A percentile compares a stretch with the other conserved stretches of the same genome.
phyloP scores from a whole-genome alignment of 768 basidiomycete species.

The Xerocomus brunneocitrinus region DNA sequence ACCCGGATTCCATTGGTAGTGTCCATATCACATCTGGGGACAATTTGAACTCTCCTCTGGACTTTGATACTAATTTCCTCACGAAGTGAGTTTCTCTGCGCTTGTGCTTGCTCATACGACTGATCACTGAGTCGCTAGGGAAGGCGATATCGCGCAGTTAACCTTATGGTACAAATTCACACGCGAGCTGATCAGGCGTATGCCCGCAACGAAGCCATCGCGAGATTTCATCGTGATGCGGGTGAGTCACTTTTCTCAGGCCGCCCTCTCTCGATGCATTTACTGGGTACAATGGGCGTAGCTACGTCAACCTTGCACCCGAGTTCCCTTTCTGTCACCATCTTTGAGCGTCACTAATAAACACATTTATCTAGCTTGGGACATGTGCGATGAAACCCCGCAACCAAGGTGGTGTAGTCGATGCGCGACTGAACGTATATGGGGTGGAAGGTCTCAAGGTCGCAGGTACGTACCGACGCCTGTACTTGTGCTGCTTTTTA shows the following conservation, averaged over 20 bases:
- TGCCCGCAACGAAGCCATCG: constrained; percentile 36
- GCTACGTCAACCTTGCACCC: constrained; percentile 12
- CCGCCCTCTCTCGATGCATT: background rate
- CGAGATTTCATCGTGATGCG: constrained; percentile 18
- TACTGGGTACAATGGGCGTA: background rate
- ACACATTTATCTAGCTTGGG: constrained; percentile 45
- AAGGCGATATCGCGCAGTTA: constrained; percentile 40
- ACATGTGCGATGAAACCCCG: constrained; percentile 68
- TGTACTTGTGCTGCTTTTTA: background rate
- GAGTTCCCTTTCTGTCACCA: background rate
- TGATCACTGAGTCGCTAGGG: constrained; percentile 7
- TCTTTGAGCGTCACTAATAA: background rate
- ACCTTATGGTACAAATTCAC: constrained; percentile 51
- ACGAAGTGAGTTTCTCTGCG: too few relatives aligned
- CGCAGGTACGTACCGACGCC: constrained; percentile 40
- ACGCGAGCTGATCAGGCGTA: constrained; percentile 53
- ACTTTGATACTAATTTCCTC: constrained; percentile 44
- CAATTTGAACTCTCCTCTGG: constrained; percentile 38
- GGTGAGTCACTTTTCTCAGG: constrained; percentile 2
- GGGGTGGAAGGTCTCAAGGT: constrained; percentile 57
- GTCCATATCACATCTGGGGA: constrained; percentile 44
- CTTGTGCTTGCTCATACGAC: background rate
- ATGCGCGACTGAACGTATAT: constrained; percentile 57
- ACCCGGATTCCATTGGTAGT: constrained; percentile 45
- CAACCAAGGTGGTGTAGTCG: constrained; percentile 58